A percentile compares a stretch with the other conserved stretches of the same genome.
Conservation (phyloP, 2,329 filamentous ascomycete species). For the Ascomycota sp. region DNA sequence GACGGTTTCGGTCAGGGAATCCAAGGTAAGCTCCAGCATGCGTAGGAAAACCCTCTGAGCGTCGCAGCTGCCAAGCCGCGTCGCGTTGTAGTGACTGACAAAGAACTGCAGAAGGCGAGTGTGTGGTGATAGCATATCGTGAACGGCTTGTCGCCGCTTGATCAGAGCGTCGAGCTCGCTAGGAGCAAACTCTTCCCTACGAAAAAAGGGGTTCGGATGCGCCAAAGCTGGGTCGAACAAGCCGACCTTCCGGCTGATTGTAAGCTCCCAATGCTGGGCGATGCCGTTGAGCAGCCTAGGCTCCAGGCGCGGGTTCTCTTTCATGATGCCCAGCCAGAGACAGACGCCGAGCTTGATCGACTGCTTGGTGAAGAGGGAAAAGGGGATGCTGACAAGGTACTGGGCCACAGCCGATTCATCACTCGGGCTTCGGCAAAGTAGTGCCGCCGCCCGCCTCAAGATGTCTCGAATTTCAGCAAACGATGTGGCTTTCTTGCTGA, state of each 20-base stretch:
- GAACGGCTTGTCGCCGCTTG: slow-evolving; percentile 57
- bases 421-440: slow-evolving; percentile 59
- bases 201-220: slow-evolving; percentile 73
- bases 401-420: slow-evolving; percentile 65
- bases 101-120: slow-evolving; percentile 74
- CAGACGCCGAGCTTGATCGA: slow-evolving; percentile 92
- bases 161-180: slow-evolving; percentile 59
- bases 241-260: slow-evolving; percentile 55
- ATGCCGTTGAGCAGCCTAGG: slow-evolving; percentile 72
- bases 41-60: slow-evolving; percentile 66
- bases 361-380: slow-evolving; percentile 80
- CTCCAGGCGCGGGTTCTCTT: slow-evolving; percentile 81
- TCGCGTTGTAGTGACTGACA: slow-evolving; percentile 85
- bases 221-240: slow-evolving; percentile 57
- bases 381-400: slow-evolving; percentile 81
- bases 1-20: slow-evolving; percentile 48
- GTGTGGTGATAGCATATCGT: slow-evolving; percentile 74
- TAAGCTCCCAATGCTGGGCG: slow-evolving; percentile 76
- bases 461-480: slow-evolving; percentile 61
- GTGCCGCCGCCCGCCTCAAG: slow-evolving; percentile 62
- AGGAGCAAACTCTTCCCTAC: slow-evolving; percentile 81
- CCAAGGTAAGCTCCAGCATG: slow-evolving; percentile 58
- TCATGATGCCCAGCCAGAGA: slow-evolving; percentile 89
- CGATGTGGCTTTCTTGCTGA: slow-evolving; percentile 47
- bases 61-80: slow-evolving; percentile 64